Percentiles rank a stretch among this genome's conserved stretches.
Evolutionary conservation across 208 protist genomes (phyloP).

Genomic region (Leptomonas pyrrhocoris): DNA sequence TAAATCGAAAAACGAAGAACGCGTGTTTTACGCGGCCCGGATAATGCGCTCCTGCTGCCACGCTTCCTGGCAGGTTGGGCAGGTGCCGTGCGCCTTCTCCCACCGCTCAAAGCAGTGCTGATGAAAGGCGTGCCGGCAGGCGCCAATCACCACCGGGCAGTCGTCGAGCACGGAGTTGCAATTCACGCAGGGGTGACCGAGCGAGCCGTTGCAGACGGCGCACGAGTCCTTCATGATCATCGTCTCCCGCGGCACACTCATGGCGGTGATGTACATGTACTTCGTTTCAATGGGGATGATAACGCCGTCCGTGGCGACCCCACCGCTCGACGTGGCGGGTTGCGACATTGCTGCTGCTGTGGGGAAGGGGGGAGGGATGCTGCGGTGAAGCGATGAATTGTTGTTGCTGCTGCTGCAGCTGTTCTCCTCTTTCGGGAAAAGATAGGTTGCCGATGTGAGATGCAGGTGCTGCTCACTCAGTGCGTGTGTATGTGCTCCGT

Average conservation of each 20-base stretch:
- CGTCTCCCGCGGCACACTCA: constrained; percentile 26
- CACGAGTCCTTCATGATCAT: constrained; percentile 31
- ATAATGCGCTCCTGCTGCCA: constrained; percentile 29
- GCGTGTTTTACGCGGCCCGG: background rate
- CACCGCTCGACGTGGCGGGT: background rate
- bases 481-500: too few relatives aligned
- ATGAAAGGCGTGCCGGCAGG: constrained; percentile 58
- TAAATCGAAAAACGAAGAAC: background rate
- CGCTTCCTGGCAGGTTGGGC: constrained; percentile 23
- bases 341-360: constrained; percentile 1
- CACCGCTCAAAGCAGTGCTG: constrained; percentile 54
- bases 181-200: constrained; percentile 29
- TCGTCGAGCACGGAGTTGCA: constrained; percentile 26
- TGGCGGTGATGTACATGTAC: constrained; percentile 32
- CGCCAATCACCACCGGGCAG: constrained; percentile 39
- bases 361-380: background rate
- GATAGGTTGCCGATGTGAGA: too few relatives aligned
- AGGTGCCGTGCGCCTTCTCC: constrained; percentile 28
- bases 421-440: too few relatives aligned
- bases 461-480: too few relatives aligned
- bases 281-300: constrained; percentile 44
- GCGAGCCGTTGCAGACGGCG: constrained; percentile 33
- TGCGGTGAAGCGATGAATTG: background rate
- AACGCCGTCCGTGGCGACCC: too few relatives aligned
- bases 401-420: too few relatives aligned